Evolutionary conservation across 805 yeast genomes (phyloP).

Genomic region (Torulaspora franciscae): DNA sequence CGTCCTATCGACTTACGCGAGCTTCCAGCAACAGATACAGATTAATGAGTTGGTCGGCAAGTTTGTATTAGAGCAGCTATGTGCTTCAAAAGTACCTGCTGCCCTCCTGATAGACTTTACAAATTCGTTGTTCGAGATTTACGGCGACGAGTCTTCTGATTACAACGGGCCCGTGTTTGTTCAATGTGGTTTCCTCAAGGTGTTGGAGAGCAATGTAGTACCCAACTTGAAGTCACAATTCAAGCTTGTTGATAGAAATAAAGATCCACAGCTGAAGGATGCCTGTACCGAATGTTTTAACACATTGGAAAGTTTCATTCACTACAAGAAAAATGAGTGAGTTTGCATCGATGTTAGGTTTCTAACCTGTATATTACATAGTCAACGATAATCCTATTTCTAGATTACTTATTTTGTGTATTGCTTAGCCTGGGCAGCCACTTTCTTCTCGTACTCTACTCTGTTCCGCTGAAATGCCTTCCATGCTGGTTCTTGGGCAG

Average conservation of each 20-base stretch:
- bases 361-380: constrained; percentile 16
- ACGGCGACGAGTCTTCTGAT: constrained; percentile 61
- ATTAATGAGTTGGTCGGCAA: constrained; percentile 44
- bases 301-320: constrained; percentile 70
- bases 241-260: constrained; percentile 64
- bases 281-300: constrained; percentile 61
- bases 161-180: constrained; percentile 72
- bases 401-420: constrained; percentile 44
- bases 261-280: constrained; percentile 49
- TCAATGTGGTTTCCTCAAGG: constrained; percentile 41
- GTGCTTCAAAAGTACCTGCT: constrained; percentile 24
- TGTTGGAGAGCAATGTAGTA: constrained; percentile 39
- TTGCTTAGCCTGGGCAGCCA: constrained; percentile 71
- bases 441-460: constrained; percentile 66
- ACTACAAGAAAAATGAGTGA: constrained; percentile 57
- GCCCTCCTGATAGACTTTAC: constrained; percentile 54
- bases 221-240: constrained; percentile 49
- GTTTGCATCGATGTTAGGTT: constrained; percentile 1
- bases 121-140: constrained; percentile 69
- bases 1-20: constrained; percentile 48
- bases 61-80: constrained; percentile 39
- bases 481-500: constrained; percentile 98
- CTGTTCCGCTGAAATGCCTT: constrained; percentile 71
- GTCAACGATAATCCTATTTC: not conserved
- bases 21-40: constrained; percentile 41